These are phyloP conservation scores for Heimioporus sp. DNA, from an alignment of 768 basidiomycete species.

Conservation along the genomic window DNA sequence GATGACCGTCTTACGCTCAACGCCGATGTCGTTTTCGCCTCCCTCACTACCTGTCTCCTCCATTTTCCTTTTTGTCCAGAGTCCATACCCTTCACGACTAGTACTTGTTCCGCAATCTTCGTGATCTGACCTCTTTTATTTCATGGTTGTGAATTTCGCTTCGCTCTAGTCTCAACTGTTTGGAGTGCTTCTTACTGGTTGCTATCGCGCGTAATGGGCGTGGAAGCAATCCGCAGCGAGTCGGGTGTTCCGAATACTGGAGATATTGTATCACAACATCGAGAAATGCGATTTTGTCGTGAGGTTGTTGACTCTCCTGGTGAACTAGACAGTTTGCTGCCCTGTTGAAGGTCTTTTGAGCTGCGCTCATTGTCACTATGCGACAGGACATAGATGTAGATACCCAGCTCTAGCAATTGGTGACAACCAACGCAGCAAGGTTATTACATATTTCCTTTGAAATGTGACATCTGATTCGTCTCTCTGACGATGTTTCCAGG, in stretches of 20 bases:
- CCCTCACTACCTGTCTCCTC: constrained; percentile 14
- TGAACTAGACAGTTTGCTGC: no score
- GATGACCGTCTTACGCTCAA: constrained; percentile 19
- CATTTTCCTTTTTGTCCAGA: constrained; percentile 20
- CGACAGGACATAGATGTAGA: neutral
- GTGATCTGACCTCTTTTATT: constrained; percentile 33
- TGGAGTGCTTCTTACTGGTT: constrained; percentile 16
- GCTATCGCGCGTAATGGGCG: constrained; percentile 9
- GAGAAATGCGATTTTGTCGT: no score
- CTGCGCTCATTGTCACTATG: neutral
- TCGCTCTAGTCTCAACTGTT: constrained; percentile 1
- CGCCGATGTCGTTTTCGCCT: constrained; percentile 18
- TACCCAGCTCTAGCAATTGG: neutral
- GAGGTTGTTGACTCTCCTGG: no score
- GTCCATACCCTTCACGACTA: constrained; percentile 38
- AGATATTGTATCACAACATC: neutral
- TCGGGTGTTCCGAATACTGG: neutral
- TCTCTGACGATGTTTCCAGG: no score
- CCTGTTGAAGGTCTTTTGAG: no score
- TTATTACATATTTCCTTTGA: no score
- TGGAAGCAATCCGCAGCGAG: constrained; percentile 14
- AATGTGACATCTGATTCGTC: no score
- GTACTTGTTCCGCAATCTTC: constrained; percentile 35
- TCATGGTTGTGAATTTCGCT: constrained; percentile 14
- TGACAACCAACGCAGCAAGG: no score